phyloP scores from a whole-genome alignment of 2,329 filamentous ascomycete genomes.

The Aureobasidium lini region DNA sequence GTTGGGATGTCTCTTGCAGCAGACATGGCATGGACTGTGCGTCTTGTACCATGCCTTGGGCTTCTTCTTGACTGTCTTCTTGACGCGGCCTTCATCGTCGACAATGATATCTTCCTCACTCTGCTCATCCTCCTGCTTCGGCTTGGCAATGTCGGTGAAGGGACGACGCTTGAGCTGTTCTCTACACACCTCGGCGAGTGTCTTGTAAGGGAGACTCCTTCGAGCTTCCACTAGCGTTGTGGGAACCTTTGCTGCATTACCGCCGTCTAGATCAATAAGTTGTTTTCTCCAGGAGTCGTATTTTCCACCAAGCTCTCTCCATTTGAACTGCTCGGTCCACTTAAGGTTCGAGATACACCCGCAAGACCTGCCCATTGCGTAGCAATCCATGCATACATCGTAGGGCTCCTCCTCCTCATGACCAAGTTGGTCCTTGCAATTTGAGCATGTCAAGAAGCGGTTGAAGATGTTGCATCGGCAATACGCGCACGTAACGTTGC shows the following conservation, averaged over 20 bases:
- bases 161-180: conserved; percentile 74
- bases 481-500: conserved; percentile 90
- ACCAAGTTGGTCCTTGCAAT: conserved; percentile 62
- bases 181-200: conserved; percentile 87
- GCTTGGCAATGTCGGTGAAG: conserved; percentile 72
- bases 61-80: conserved; percentile 57
- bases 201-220: conserved; percentile 61
- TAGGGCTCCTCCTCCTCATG: conserved; percentile 74
- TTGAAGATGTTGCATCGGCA: conserved; percentile 97
- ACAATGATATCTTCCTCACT: conserved; percentile 50
- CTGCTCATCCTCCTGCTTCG: conserved; percentile 37
- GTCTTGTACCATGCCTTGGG: conserved; percentile 43
- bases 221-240: conserved; percentile 64
- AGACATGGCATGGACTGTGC: conserved; percentile 67
- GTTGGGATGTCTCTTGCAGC: conserved; percentile 66
- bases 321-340: conserved; percentile 91
- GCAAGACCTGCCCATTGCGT: conserved; percentile 93
- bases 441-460: conserved; percentile 84
- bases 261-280: conserved; percentile 66
- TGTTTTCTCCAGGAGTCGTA: conserved; percentile 78
- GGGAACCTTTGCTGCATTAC: conserved; percentile 57
- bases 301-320: conserved; percentile 66
- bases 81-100: conserved; percentile 56
- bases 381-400: conserved; percentile 97
- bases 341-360: conserved; percentile 74